Base-by-base conservation (phyloP, 805 yeast genomes). In the Yarrowia divulgata region DNA sequence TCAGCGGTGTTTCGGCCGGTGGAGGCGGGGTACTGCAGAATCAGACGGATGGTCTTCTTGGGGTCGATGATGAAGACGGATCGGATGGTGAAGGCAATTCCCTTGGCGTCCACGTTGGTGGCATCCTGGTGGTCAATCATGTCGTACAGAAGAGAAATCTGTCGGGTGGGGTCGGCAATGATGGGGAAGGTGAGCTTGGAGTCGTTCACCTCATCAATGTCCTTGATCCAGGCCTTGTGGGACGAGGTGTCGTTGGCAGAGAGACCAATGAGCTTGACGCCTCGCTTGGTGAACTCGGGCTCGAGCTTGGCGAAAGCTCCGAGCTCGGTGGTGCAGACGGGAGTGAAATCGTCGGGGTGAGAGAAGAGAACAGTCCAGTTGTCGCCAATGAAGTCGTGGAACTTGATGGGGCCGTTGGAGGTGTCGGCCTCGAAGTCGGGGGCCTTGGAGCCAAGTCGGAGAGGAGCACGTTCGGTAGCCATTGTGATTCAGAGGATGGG, bases 331-430 rank as follows among this genome's bases (percentile, higher is more conserved):
- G 97, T 93, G 82, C 98, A 93, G 70, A 93, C 97, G 60, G 98
- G 98, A 23, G 98, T 93, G 85, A 91, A 93, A 79, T 93, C 98
- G 73, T 92, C 97, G 73, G 98, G 98, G 80, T 93, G 98, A 14
- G 97, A 91, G 83, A 93, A 93, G 74, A 93, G 83, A 66, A 93
- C 88, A 69, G 88, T 89, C 98, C 98, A 93, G 40, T 88, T 84
- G 81, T 90, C 87, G 58, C 94, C 96, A 74, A 92, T 83, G 84
- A 83, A 93, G 73, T 93, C 89, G 83, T 93, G 94, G 88, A 93
- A 92, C 75, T 89, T 86, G 78, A 93, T 86, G 72, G 88, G 87
- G 71, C 98, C 98, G 73, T 85, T 85, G 71, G 97, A 90, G 70
- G 97, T 87, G 71, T 89, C 89, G 72, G 97, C 93, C 72, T 84